Evolutionary conservation across 2,329 filamentous ascomycete genomes (phyloP), one percentile per base, ranked within the genome.

Genomic region (Calonectria honghensis): DNA sequence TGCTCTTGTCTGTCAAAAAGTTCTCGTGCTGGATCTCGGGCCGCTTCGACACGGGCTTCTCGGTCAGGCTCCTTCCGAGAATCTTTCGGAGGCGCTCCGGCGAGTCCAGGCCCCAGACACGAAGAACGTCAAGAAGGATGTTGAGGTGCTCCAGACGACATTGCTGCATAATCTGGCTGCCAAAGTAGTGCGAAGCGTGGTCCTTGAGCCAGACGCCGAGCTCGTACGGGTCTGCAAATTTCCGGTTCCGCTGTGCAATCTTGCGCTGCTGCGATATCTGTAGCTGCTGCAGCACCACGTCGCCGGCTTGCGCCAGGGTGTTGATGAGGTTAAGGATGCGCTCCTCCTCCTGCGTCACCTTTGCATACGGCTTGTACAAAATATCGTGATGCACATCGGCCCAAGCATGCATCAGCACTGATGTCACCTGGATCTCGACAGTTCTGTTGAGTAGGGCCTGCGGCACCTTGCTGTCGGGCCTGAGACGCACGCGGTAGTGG

Each of bases 401-500:
- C 57, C 57, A 61, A 2, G 57, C 57, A 13, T 61, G 57, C 57
- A 61, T 61, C 57, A 61, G 5, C 6, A 61, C 57, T 10, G 57
- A 61, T 4, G 57, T 61, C n/a, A 61, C 57, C 31, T 61, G 57
- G n/a, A 61, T 41, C n/a, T 61, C 57, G 35, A 61, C 35, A 4
- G 57, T 61, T 35, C 57, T 39, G 16, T 41, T 41, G n/a, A 61
- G 57, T n/a, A 61, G 57, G 6, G 27, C 7, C 35, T 61, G 57
- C 11, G 57, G 57, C 4, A 61, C 57, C 11, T 10, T 41, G 35
- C 57, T 61, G 24, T 61, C 57, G n/a, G 57, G 35, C 35, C 41
- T 61, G 57, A 61, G 57, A 35, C 57, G 57, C 57, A 61, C 57
- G 35, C 57, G 35, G 14, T 27, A 61, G 35, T 61, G 57, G n/a